Conservation (phyloP, 345 rosid species). For the Garcia nutans region DNA sequence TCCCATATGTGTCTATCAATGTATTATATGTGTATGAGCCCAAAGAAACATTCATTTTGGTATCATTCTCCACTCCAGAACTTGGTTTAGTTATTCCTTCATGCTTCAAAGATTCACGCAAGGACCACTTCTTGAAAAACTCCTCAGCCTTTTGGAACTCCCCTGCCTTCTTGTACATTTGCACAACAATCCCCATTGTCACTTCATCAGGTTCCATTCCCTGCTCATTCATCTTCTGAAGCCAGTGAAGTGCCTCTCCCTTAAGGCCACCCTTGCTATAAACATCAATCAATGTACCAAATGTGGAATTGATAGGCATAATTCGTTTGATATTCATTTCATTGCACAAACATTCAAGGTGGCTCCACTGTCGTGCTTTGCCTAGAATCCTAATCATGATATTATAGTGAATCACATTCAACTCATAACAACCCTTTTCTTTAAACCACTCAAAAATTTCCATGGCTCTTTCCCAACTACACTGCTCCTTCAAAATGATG, state of each 20-base stretch:
- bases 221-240: slow-evolving; percentile 66
- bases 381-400: slow-evolving; percentile 76
- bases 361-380: slow-evolving; percentile 61
- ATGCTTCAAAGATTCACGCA: slow-evolving; percentile 37
- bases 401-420: slow-evolving; percentile 87
- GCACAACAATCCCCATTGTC: slow-evolving; percentile 71
- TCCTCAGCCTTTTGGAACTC: slow-evolving; percentile 78
- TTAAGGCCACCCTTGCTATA: slow-evolving; percentile 78
- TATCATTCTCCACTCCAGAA: slow-evolving; percentile 19
- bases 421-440: slow-evolving; percentile 56
- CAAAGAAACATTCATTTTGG: slow-evolving; percentile 36
- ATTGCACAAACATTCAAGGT: slow-evolving; percentile 56
- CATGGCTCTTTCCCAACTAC: slow-evolving; percentile 72
- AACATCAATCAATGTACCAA: slow-evolving; percentile 84
- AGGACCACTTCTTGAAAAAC: slow-evolving; percentile 74
- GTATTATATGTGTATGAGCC: slow-evolving; percentile 72
- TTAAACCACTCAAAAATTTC: slow-evolving; percentile 92
- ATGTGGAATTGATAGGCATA: slow-evolving; percentile 68
- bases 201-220: slow-evolving; percentile 86
- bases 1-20: slow-evolving; percentile 85
- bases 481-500: slow-evolving; percentile 85
- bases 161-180: slow-evolving; percentile 80
- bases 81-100: slow-evolving; percentile 17
- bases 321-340: slow-evolving; percentile 58
- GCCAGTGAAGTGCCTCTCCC: slow-evolving; percentile 62